Conservation (phyloP, 2,329 filamentous ascomycete genomes). For the Diaporthe sp. region DNA sequence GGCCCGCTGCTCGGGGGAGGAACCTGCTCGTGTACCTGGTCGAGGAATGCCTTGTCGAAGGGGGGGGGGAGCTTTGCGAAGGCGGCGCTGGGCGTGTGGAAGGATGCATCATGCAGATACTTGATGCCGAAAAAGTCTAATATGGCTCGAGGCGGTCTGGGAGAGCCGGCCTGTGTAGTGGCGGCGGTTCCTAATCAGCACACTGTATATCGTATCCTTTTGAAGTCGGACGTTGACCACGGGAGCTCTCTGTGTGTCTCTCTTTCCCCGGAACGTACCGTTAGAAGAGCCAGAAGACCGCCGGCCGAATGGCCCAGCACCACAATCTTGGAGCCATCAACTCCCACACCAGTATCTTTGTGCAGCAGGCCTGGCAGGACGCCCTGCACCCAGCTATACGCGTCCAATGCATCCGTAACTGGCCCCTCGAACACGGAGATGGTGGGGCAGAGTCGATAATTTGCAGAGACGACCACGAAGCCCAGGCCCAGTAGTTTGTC, state of each 20-base stretch:
- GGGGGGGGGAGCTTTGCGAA: neutral
- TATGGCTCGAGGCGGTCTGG: neutral
- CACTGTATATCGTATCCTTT: too few relatives aligned
- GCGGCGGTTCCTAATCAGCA: neutral
- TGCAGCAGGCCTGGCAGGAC: neutral
- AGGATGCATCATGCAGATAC: neutral
- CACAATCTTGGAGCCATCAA: conserved; percentile 3
- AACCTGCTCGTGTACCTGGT: neutral
- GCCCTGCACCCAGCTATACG: neutral
- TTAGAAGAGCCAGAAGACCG: neutral
- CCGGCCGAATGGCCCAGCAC: neutral
- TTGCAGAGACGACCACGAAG: neutral
- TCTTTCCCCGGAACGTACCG: neutral
- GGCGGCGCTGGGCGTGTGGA: conserved; percentile 3
- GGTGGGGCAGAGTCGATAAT: neutral
- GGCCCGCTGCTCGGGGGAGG: neutral
- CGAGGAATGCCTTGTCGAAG: neutral
- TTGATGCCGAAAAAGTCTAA: neutral
- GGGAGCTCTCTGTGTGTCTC: neutral
- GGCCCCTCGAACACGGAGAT: neutral
- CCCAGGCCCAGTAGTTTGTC: neutral
- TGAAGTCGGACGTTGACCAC: neutral
- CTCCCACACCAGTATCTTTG: neutral
- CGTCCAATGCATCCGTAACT: neutral
- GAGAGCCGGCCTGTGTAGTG: neutral